Conservation (phyloP, 345 rosid genomes). For the Leavenworthia alabamica region DNA sequence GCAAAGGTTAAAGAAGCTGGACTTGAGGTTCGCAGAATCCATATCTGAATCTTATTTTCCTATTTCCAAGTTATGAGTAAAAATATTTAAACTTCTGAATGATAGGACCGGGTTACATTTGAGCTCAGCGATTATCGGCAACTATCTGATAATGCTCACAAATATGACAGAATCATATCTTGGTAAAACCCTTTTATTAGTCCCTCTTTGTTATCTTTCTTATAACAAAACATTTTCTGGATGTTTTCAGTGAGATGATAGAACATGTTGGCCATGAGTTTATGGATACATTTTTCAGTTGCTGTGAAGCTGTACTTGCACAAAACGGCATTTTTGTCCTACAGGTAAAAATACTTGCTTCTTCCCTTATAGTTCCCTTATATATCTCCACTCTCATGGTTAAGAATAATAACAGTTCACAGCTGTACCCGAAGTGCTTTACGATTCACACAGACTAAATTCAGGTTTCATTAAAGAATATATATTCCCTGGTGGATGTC, state of each 20-base stretch:
- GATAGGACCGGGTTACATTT: conserved; percentile 57
- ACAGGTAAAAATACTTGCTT: too few species aligned
- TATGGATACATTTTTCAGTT: conserved; percentile 63
- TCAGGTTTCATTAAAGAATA: conserved; percentile 89
- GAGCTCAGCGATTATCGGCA: conserved; percentile 67
- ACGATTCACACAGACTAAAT: conserved; percentile 53
- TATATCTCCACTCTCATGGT: too few species aligned
- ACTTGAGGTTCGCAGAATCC: conserved; percentile 46
- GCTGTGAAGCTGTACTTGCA: conserved; percentile 62
- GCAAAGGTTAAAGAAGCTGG: conserved; percentile 70
- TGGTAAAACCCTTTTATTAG: too few species aligned
- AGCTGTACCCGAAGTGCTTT: conserved; percentile 67
- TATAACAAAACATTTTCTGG: not conserved
- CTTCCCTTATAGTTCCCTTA: too few species aligned
- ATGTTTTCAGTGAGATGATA: conserved; percentile 70
- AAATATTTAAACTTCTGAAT: not conserved
- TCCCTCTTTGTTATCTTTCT: not conserved
- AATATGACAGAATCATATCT: conserved; percentile 67
- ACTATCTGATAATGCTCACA: conserved; percentile 37
- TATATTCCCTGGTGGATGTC: conserved; percentile 80
- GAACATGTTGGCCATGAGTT: conserved; percentile 80
- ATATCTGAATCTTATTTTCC: not conserved
- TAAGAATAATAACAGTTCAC: too few species aligned
- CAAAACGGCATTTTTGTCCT: conserved; percentile 60
- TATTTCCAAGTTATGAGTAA: not conserved